These are phyloP conservation scores for Colletotrichum magnum DNA, from an alignment of 2,329 filamentous ascomycete genomes.

Conservation along the genomic window DNA sequence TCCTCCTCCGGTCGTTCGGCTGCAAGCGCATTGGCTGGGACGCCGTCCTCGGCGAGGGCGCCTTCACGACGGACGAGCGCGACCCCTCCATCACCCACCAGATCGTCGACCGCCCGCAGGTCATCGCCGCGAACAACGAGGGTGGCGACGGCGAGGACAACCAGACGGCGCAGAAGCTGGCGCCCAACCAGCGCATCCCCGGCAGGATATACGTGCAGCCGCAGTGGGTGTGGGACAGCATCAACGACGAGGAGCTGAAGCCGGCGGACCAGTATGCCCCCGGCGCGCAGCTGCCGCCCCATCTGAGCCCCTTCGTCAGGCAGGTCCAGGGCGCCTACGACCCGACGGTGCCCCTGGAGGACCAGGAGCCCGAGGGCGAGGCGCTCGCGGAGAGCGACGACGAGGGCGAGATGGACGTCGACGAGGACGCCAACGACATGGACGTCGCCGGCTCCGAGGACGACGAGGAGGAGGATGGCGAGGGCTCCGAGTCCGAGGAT, in stretches of 20 bases:
- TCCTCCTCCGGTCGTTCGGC: slow-evolving; percentile 92
- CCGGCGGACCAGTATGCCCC: slow-evolving; percentile 90
- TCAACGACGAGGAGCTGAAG: slow-evolving; percentile 93
- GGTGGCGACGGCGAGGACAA: slow-evolving; percentile 66
- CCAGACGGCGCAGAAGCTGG: slow-evolving; percentile 72
- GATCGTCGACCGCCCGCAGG: slow-evolving; percentile 89
- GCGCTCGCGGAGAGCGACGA: slow-evolving; percentile 77
- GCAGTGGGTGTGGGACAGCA: slow-evolving; percentile 98
- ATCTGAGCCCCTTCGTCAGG: slow-evolving; percentile 97
- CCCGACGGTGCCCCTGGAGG: slow-evolving; percentile 85
- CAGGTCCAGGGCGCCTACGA: slow-evolving; percentile 90
- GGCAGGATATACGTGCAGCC: slow-evolving; percentile 94
- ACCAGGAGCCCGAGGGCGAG: slow-evolving; percentile 90
- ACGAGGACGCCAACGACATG: slow-evolving; percentile 59
- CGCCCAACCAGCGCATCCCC: slow-evolving; percentile 81
- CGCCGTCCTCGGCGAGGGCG: slow-evolving; percentile 87
- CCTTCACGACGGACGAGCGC: slow-evolving; percentile 90
- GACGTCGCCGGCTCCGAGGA: slow-evolving; percentile 66
- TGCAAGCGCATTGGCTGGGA: slow-evolving; percentile 98
- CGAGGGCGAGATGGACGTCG: slow-evolving; percentile 59
- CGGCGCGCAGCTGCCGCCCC: slow-evolving; percentile 89
- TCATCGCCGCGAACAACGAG: slow-evolving; percentile 65
- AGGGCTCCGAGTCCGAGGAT: slow-evolving; percentile 65
- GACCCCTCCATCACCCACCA: slow-evolving; percentile 96
- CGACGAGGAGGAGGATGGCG: slow-evolving; percentile 62